These are phyloP conservation scores for Cichorium intybus DNA, from an alignment of 140 eudicot genomes.

Conservation along the genomic window DNA sequence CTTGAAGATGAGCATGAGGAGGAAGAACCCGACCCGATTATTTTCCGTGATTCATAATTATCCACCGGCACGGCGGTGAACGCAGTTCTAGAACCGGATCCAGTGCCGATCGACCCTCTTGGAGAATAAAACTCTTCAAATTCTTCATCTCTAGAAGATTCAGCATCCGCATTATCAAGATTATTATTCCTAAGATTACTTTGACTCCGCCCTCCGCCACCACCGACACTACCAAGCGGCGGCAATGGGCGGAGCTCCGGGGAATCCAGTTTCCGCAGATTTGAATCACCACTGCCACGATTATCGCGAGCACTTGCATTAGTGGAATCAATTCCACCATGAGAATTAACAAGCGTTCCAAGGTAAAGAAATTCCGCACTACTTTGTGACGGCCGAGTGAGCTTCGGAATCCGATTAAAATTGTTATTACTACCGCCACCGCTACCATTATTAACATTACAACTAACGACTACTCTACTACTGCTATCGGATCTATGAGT, in stretches of 20 bases:
- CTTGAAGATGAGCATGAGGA: slow-evolving; percentile 47
- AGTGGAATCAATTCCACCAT: slow-evolving; percentile 11
- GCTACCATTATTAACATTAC: not conserved
- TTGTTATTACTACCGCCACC: not conserved
- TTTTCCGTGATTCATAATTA: slow-evolving; percentile 26
- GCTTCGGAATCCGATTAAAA: slow-evolving; percentile 33
- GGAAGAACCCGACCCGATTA: slow-evolving; percentile 49
- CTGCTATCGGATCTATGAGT: slow-evolving; percentile 46
- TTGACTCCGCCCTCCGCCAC: slow-evolving; percentile 26
- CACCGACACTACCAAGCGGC: slow-evolving; percentile 45
- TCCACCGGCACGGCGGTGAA: slow-evolving; percentile 43
- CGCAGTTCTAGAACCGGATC: slow-evolving; percentile 58
- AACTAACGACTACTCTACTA: slow-evolving; percentile 14
- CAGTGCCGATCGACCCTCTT: slow-evolving; percentile 55
- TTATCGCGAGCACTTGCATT: slow-evolving; percentile 1
- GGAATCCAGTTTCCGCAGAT: slow-evolving; percentile 59
- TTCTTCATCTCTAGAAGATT: slow-evolving; percentile 45
- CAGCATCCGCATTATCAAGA: slow-evolving; percentile 31
- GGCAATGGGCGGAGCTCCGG: slow-evolving; percentile 98
- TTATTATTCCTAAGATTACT: slow-evolving; percentile 34
- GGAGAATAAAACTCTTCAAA: slow-evolving; percentile 89
- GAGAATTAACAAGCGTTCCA: slow-evolving; percentile 73
- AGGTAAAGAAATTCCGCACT: slow-evolving; percentile 86
- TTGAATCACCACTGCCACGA: not conserved
- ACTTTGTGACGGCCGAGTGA: slow-evolving; percentile 57